Evolutionary conservation across 495 filamentous ascomycete genomes (phyloP), one percentile per base, ranked within the genome.

Genomic region (Penicillium cosmopolitanum): DNA sequence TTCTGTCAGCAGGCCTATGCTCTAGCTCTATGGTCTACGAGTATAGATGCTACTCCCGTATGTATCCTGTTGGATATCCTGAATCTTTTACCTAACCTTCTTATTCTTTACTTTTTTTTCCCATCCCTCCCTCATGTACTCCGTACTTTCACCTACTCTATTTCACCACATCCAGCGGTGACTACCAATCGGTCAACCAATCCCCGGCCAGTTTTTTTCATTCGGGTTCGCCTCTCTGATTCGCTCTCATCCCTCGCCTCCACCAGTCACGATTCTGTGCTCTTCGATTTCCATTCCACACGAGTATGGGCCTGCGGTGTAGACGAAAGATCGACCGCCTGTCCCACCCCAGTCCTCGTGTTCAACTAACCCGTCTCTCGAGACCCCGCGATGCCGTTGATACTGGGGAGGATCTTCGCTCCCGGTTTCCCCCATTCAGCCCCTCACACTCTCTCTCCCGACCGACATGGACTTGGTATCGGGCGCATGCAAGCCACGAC

Each of bases 311-410:
- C 42, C 42, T 44, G 42, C 42, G n/a, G 42, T 44, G 42, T 16
- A 19, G 42, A 16, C n/a, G 8, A 18, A 44, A 28, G 46, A 48
- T 48, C 46, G 46, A 48, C 46, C 21, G 9, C 8, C 18, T 47
- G 44, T 48, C 46, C 21, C 46, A 48, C 46, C 19, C 46, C 46
- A 48, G 46, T 9, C 46, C 46, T 48, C 46, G 46, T 48, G 46
- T 28, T 48, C 19, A 28, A 19, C 2, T 13, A 38, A 12, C 1
- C 23, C 46, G 46, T 18, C 19, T 10, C 23, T 19, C 9, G 3
- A 9, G 46, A 48, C 46, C 46, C 46, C 46, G 31, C 46, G 46
- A 48, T 48, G 46, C 23, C 42, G 15, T 25, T 23, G 8, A 25
- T 28, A 19, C 46, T 48, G 46, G 43, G 43, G 43, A 48, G 19